phyloP scores from a whole-genome alignment of 139 green algal genomes.

The Raphidocelis subcapitata region DNA sequence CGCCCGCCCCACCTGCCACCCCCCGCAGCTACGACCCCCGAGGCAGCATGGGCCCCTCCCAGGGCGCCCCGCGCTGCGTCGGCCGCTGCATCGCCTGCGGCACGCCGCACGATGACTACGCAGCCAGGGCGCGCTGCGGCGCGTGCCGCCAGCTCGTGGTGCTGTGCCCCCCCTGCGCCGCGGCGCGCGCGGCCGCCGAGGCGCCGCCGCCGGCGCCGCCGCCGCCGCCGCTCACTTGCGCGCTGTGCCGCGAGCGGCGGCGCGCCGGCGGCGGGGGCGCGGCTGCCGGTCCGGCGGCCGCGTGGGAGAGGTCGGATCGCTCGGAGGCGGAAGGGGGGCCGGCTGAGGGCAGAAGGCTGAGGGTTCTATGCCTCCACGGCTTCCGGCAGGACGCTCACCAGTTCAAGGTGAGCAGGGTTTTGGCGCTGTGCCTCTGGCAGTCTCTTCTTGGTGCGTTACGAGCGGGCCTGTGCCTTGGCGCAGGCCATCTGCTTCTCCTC shows the following conservation, averaged over 20 bases:
- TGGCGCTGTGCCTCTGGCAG: background rate
- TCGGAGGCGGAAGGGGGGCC: too few relatives aligned
- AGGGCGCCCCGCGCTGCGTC: conserved; percentile 10
- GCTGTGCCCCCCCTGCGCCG: conserved; percentile 29
- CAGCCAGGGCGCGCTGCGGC: conserved; percentile 25
- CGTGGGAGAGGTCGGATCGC: too few relatives aligned
- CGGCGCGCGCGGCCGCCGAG: background rate
- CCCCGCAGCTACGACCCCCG: too few relatives aligned
- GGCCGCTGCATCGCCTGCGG: conserved; percentile 61
- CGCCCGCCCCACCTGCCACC: too few relatives aligned
- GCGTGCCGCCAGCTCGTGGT: conserved; percentile 42
- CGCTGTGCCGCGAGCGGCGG: conserved; percentile 28
- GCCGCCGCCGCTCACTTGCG: conserved; percentile 16
- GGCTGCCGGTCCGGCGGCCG: too few relatives aligned
- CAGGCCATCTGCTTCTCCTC: background rate
- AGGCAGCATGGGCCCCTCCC: background rate
- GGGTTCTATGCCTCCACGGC: conserved; percentile 86
- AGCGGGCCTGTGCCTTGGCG: background rate
- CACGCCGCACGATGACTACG: conserved; percentile 58
- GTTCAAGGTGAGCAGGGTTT: conserved; percentile 47
- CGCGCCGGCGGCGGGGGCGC: background rate
- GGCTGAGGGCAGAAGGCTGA: too few relatives aligned
- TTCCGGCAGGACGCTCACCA: conserved; percentile 78
- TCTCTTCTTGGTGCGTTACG: background rate
- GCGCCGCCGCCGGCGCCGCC: background rate